Evolutionary conservation across 1,284 basidiomycete genomes (phyloP).

Genomic region (Cryptococcus floricola): DNA sequence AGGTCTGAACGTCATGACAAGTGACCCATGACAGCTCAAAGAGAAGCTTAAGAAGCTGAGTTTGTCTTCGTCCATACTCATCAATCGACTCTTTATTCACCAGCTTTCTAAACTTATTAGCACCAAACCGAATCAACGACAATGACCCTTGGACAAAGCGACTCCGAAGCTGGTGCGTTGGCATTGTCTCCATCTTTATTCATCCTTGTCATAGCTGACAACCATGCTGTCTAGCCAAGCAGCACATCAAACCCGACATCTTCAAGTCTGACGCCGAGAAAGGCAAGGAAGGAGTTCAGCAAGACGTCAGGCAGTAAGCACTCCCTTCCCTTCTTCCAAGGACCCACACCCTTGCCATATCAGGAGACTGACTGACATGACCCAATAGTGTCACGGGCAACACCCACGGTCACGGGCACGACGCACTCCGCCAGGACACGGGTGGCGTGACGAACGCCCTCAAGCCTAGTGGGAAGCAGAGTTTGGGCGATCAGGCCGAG

Average conservation of each 20-base stretch:
- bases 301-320: conserved; percentile 15
- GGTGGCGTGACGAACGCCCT: conserved; percentile 6
- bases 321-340: not conserved
- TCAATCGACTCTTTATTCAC: too few relatives aligned
- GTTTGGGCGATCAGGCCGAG: conserved; percentile 5
- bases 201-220: not conserved
- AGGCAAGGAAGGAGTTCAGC: conserved; percentile 10
- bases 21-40: too few relatives aligned
- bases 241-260: conserved; percentile 15
- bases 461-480: conserved; percentile 12
- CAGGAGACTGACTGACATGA: too few relatives aligned
- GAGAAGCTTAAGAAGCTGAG: too few relatives aligned
- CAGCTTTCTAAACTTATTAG: too few relatives aligned
- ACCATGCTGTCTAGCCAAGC: conserved; percentile 3
- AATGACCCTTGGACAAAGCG: conserved; percentile 16
- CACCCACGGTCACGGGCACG: conserved; percentile 12
- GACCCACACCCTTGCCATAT: not conserved
- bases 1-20: too few relatives aligned
- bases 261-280: conserved; percentile 19
- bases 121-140: not conserved
- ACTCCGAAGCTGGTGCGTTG: conserved; percentile 15
- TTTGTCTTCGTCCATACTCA: too few relatives aligned
- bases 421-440: conserved; percentile 10
- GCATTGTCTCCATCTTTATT: too few relatives aligned
- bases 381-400: conserved; percentile 6